These are phyloP conservation scores for Mortierella sp. DNA, from an alignment of 371 early-diverging fungal species.

Conservation along the genomic window DNA sequence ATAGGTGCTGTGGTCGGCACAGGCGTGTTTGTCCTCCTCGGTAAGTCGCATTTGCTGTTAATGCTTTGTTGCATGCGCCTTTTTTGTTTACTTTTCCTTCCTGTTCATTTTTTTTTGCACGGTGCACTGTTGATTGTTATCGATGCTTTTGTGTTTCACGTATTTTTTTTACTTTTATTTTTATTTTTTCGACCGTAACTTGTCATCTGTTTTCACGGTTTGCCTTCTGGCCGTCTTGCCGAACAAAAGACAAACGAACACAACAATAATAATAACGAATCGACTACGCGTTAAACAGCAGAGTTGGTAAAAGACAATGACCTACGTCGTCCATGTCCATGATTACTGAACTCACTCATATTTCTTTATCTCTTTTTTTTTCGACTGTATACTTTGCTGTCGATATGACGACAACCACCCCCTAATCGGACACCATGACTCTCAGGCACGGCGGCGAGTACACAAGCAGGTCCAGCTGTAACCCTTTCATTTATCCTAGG, in stretches of 20 bases:
- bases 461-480: slow-evolving; percentile 87
- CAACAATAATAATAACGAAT: not conserved
- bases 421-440: slow-evolving; percentile 30
- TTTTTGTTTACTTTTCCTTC: not conserved
- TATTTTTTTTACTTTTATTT: not conserved
- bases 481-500: slow-evolving; percentile 83
- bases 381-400: slow-evolving; percentile 12
- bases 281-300: not conserved
- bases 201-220: slow-evolving; percentile 5
- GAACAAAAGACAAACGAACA: not conserved
- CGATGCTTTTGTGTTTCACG: too few relatives aligned
- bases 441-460: slow-evolving; percentile 83
- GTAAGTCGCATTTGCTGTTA: slow-evolving; percentile 27
- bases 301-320: not conserved
- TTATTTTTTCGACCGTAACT: not conserved
- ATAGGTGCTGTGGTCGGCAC: slow-evolving; percentile 85
- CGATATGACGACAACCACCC: slow-evolving; percentile 73
- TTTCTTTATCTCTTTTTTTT: not conserved
- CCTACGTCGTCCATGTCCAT: not conserved
- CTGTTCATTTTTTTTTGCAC: not conserved
- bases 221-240: slow-evolving; percentile 14
- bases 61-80: not conserved
- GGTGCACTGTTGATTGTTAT: not conserved
- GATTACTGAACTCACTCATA: not conserved
- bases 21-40: slow-evolving; percentile 65